Percentiles rank a stretch among this genome's conserved stretches.
phyloP scores from a whole-genome alignment of 1,284 basidiomycete species.

The Ganoderma leucocontextum region DNA sequence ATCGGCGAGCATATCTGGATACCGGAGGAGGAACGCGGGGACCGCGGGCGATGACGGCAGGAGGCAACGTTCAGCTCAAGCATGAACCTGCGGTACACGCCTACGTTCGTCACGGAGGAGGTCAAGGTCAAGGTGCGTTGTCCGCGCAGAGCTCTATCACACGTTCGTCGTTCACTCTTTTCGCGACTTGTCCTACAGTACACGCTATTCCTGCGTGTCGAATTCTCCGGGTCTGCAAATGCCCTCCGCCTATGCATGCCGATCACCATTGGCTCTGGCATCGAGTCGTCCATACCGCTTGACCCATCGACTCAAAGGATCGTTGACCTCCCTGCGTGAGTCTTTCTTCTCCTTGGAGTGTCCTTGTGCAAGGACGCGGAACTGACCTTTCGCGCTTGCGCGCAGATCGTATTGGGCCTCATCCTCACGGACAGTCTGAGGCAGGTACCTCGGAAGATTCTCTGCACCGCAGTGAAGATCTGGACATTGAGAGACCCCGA shows the following conservation, averaged over 20 bases:
- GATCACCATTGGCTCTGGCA: constrained; percentile 28
- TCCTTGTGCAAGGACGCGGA: too few relatives aligned
- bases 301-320: constrained; percentile 8
- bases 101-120: constrained; percentile 28
- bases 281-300: constrained; percentile 18
- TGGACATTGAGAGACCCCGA: not conserved
- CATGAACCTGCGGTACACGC: constrained; percentile 26
- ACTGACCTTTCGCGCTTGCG: not conserved
- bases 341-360: not conserved
- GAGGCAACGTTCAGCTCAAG: constrained; percentile 27
- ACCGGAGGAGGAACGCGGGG: constrained; percentile 21
- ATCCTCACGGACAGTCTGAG: constrained; percentile 11
- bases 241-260: constrained; percentile 24
- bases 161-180: not conserved
- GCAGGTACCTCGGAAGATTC: not conserved
- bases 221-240: constrained; percentile 29
- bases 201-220: constrained; percentile 17
- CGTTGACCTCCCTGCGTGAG: constrained; percentile 28
- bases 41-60: constrained; percentile 26
- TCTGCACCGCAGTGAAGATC: not conserved
- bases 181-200: constrained; percentile 14
- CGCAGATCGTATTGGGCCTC: constrained; percentile 28
- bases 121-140: constrained; percentile 27
- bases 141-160: not conserved
- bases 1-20: constrained; percentile 26